Base-by-base conservation (phyloP, 495 filamentous ascomycete genomes). In the Niebla homalea region DNA sequence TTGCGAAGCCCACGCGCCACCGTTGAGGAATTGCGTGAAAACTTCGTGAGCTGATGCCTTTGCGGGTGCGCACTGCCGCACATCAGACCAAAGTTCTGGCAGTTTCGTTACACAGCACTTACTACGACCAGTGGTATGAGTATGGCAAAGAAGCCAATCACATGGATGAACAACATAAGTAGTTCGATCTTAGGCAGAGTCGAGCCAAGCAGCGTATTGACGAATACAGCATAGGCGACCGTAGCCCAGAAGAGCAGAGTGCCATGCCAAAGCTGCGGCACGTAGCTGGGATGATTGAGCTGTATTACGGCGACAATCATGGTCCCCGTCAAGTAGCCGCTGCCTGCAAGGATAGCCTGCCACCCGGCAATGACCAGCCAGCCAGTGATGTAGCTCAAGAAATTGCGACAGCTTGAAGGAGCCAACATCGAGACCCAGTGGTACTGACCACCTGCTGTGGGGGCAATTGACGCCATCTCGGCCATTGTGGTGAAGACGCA, bases 361-460 rank as follows among this genome's bases (percentile, higher is more conserved):
- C 69, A 76, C 38, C 69, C 70, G 26, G 66, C 62, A 0, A 72
- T 58, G 0, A 70, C 64, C 20, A 75, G 49, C 72, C 71, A 75
- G 25, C 69, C 68, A 42, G 69, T 70, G 15, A 75, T 47, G 50
- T 74, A 77, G 41, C 70, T 72, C 18, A 70, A 45, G 38, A 75
- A 64, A 37, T 68, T 67, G 48, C 66, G 62, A 29, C 46, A 47
- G 12, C 50, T 54, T 14, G 43, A 53, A 2, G 73, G 67, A 1
- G 74, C 70, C n/a, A 77, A 57, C 63, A 73, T 72, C 1, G 69
- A 68, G 10, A 66, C 66, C 74, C 73, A 77, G 49, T 76, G 72
- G 42, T 77, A 77, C 51, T 77, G 73, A 2, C 73, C 73, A 10
- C 69, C 70, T 5, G 65, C 66, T 2, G 69, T 75, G 1, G 72